Conservation (phyloP, 2,329 filamentous ascomycete genomes). For the Pseudocercospora cruenta region DNA sequence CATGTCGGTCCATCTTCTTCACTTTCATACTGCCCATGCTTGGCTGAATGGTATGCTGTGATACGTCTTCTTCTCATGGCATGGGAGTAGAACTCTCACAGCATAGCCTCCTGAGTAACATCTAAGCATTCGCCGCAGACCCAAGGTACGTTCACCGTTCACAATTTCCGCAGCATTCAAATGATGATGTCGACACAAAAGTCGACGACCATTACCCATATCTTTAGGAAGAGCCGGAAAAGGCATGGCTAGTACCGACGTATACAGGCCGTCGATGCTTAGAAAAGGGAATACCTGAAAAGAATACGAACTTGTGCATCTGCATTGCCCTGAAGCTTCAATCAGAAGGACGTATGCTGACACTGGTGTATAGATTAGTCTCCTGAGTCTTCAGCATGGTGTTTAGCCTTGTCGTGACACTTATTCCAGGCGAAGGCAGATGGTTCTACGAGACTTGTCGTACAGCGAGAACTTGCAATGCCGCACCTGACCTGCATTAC, state of each 20-base stretch:
- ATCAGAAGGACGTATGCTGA: background rate
- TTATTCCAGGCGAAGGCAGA: no score
- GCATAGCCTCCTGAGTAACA: background rate
- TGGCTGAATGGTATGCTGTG: background rate
- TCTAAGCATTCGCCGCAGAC: background rate
- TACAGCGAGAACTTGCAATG: no score
- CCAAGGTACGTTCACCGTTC: background rate
- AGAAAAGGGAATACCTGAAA: slow-evolving; percentile 44
- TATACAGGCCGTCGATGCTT: slow-evolving; percentile 56
- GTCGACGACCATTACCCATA: slow-evolving; percentile 35
- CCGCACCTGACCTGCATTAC: no score
- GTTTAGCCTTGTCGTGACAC: no score
- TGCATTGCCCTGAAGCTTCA: no score
- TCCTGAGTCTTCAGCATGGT: no score
- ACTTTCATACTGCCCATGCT: background rate
- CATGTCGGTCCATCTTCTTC: background rate
- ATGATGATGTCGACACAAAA: slow-evolving; percentile 40
- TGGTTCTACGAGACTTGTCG: no score
- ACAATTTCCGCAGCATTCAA: slow-evolving; percentile 25
- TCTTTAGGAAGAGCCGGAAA: slow-evolving; percentile 58
- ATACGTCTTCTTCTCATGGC: background rate
- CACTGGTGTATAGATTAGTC: no score
- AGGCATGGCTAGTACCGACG: slow-evolving; percentile 54
- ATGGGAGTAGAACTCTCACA: no score
- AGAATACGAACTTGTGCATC: background rate